Evolutionary conservation across 805 yeast species (phyloP).

Genomic region (Wickerhamiella sergipiensis): DNA sequence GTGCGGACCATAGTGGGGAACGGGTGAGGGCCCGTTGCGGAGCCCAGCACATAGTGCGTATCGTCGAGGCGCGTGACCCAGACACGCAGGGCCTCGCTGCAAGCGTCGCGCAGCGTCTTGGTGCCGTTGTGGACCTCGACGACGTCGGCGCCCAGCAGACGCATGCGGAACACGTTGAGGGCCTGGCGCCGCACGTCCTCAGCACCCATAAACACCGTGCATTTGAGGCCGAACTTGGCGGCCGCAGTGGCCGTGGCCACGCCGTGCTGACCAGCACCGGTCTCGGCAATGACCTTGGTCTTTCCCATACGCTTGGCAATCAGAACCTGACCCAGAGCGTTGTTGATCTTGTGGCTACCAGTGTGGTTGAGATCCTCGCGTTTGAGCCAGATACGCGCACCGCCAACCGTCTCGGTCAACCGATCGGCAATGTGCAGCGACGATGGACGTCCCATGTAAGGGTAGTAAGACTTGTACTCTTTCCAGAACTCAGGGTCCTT

Average conservation of each 20-base stretch:
- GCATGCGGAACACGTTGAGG: constrained; percentile 92
- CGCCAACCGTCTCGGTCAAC: constrained; percentile 80
- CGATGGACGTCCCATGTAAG: constrained; percentile 95
- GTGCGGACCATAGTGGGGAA: constrained; percentile 97
- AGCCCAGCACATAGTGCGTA: constrained; percentile 93
- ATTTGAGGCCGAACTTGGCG: constrained; percentile 64
- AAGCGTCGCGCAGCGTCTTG: constrained; percentile 91
- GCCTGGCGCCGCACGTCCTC: constrained; percentile 99
- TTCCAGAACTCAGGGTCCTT: constrained; percentile 91
- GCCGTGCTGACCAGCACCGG: constrained; percentile 41
- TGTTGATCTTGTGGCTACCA: constrained; percentile 36
- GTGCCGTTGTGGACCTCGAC: constrained; percentile 92
- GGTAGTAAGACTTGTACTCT: constrained; percentile 70
- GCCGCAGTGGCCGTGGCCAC: constrained; percentile 39
- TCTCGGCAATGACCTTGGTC: constrained; percentile 34
- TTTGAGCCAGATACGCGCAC: constrained; percentile 93
- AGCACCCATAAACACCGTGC: constrained; percentile 97
- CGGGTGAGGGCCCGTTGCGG: constrained; percentile 99
- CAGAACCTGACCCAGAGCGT: constrained; percentile 33
- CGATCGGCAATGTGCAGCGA: constrained; percentile 83
- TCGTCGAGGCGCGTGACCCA: constrained; percentile 84
- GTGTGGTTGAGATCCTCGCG: constrained; percentile 69
- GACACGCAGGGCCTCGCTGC: constrained; percentile 87
- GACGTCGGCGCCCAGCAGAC: constrained; percentile 90
- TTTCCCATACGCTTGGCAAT: constrained; percentile 34